These are phyloP conservation scores for Neurospora terricola DNA, from an alignment of 495 filamentous ascomycete species.

Conservation along the genomic window DNA sequence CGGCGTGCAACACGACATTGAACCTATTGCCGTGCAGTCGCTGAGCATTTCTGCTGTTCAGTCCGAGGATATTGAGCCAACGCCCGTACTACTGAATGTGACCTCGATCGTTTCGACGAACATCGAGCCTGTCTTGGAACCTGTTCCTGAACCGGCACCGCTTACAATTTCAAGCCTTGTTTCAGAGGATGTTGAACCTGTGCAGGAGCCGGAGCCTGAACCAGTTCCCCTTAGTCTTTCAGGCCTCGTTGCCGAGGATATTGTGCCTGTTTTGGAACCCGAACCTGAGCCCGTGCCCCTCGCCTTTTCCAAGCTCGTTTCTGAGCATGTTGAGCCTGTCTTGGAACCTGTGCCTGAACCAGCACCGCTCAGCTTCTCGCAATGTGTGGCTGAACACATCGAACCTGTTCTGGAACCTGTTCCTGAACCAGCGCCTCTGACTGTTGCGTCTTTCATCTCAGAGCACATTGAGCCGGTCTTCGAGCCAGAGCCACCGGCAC, in stretches of 20 bases:
- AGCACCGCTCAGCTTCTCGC: constrained; percentile 6
- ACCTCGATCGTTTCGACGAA: constrained; percentile 14
- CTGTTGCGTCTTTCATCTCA: constrained; percentile 14
- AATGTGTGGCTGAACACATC: constrained; percentile 9
- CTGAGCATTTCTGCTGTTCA: constrained; percentile 20
- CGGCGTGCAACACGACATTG: constrained; percentile 27
- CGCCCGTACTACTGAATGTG: constrained; percentile 3
- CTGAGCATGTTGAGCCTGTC: constrained; percentile 8
- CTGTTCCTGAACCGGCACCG: constrained; percentile 5
- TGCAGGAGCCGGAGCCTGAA: constrained; percentile 9
- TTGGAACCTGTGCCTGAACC: constrained; percentile 3
- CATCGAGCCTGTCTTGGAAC: constrained; percentile 15
- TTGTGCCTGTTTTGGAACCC: constrained; percentile 9
- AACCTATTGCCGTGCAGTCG: constrained; percentile 16
- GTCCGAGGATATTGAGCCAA: constrained; percentile 18
- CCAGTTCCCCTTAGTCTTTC: constrained; percentile 10
- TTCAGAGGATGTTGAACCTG: constrained; percentile 20
- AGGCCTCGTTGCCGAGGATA: not conserved
- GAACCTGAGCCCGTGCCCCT: constrained; percentile 2
- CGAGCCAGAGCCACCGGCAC: constrained; percentile 12
- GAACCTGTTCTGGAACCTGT: constrained; percentile 16
- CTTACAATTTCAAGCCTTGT: constrained; percentile 16
- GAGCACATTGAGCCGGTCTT: constrained; percentile 19
- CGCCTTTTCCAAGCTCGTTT: constrained; percentile 10
- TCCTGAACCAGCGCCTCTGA: constrained; percentile 9